Evolutionary conservation across 2,329 filamentous ascomycete genomes (phyloP), one percentile per base, ranked within the genome.

Genomic region (Trichoderma cornu-damae): DNA sequence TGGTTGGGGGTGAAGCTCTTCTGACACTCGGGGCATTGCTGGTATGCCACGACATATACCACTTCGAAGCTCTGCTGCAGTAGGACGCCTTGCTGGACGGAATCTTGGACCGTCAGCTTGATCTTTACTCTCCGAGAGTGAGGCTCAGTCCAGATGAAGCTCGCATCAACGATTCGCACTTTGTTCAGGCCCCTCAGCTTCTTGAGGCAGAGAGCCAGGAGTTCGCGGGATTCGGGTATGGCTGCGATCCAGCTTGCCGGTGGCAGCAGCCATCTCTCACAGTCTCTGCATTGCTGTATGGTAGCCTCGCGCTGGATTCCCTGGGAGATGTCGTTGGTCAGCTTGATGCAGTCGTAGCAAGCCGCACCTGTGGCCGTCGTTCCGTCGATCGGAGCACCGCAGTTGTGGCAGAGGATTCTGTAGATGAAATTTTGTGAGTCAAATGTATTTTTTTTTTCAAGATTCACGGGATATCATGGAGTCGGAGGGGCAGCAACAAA

Each of bases 1-100:
- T 92, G 92, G 75, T 97, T 96, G 69, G 90, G 90, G 20, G 94
- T 97, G 73, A 93, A 99, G 59, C 89, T 95, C 79, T 99, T 99
- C 62, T 85, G 84, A 74, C 92, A 96, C 65, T 99, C 94, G 1
- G 91, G 86, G 72, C 94, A 99, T 75, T 99, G 94, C 70, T 96
- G 92, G 67, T 87, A 88, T 58, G 90, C 88, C 60, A 96, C 88
- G 6, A 95, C 82, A 69, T 93, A 99, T 71, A 95, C 85, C 16
- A 97, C 91, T 75, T 97, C 93, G 70, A 99, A 96, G 50, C 85
- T 88, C 74, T 99, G 94, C 74, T 99, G 94, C 66, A 99, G 77
- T 57, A 87, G 72, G 44, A 85, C 79, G 24, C 83, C 83, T 56
- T 84, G 82, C 51, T 80, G 80, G 2, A 86, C 82, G 20, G 79